A percentile compares a stretch with the other conserved stretches of the same genome.
Conservation (phyloP, 208 protist species). For the Trypanosoma scelopori region DNA sequence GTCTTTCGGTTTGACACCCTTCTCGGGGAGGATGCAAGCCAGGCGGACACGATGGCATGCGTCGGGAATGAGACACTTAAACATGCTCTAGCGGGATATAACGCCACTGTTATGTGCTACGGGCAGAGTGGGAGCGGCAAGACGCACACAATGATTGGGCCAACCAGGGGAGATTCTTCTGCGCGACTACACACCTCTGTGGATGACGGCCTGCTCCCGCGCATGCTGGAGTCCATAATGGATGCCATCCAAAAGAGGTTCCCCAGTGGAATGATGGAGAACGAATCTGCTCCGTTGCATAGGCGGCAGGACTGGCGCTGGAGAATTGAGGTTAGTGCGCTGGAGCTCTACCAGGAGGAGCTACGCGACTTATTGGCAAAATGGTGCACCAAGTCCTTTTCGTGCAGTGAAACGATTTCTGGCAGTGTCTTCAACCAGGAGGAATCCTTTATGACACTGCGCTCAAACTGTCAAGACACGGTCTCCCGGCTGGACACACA, state of each 20-base stretch:
- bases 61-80: conserved; percentile 57
- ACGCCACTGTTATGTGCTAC: conserved; percentile 88
- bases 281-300: conserved; percentile 4
- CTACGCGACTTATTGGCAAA: conserved; percentile 61
- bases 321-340: conserved; percentile 36
- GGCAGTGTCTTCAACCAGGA: neutral
- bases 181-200: neutral
- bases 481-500: neutral
- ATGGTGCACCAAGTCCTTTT: neutral
- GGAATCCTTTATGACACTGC: neutral
- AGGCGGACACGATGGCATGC: conserved; percentile 66
- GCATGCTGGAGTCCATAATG: conserved; percentile 21
- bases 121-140: conserved; percentile 93
- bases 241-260: neutral
- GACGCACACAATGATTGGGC: conserved; percentile 84
- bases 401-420: neutral
- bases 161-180: conserved; percentile 28
- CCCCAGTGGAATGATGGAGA: neutral
- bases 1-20: conserved; percentile 72
- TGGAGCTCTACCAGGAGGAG: conserved; percentile 85
- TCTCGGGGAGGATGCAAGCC: conserved; percentile 47
- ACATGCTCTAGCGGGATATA: conserved; percentile 66
- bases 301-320: conserved; percentile 3
- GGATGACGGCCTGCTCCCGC: conserved; percentile 19
- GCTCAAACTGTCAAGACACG: neutral